These are phyloP conservation scores for Irpex sp. DNA, from an alignment of 1,284 basidiomycete species.

Conservation along the genomic window DNA sequence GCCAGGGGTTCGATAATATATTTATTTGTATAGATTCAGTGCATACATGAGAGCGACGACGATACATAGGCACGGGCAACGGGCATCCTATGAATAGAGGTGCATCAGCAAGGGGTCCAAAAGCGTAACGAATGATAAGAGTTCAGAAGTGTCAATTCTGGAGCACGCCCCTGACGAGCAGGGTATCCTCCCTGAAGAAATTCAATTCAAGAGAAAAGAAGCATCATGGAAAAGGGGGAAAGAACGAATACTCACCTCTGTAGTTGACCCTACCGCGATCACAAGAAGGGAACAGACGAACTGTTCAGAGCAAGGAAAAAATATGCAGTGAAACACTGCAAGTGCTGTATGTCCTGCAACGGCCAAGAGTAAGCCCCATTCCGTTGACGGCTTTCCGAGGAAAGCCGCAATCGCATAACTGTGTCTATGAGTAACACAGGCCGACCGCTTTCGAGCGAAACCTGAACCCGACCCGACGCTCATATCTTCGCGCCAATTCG, in stretches of 20 bases:
- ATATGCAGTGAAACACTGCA: conserved; percentile 19
- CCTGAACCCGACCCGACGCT: conserved; percentile 1
- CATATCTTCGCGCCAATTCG: conserved; percentile 16
- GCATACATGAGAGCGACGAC: too few relatives aligned
- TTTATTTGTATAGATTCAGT: too few relatives aligned
- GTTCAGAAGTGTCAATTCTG: conserved; percentile 73
- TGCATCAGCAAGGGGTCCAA: background rate
- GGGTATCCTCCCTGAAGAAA: conserved; percentile 88
- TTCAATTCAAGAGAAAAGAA: conserved; percentile 46
- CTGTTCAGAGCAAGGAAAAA: conserved; percentile 50
- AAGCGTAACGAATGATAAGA: background rate
- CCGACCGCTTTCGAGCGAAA: conserved; percentile 38
- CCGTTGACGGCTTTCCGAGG: conserved; percentile 52
- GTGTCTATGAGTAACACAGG: conserved; percentile 74
- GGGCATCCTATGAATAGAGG: background rate
- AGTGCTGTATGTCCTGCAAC: conserved; percentile 35
- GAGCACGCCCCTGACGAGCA: conserved; percentile 55
- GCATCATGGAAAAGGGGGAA: conserved; percentile 11
- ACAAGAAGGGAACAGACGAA: conserved; percentile 28
- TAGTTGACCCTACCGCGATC: conserved; percentile 13
- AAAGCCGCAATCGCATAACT: conserved; percentile 76
- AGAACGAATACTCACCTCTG: conserved; percentile 31
- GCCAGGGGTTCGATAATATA: too few relatives aligned
- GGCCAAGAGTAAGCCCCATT: conserved; percentile 88
- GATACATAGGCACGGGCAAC: too few relatives aligned